phyloP scores from a whole-genome alignment of 495 filamentous ascomycete species.

The Podospora sp. region DNA sequence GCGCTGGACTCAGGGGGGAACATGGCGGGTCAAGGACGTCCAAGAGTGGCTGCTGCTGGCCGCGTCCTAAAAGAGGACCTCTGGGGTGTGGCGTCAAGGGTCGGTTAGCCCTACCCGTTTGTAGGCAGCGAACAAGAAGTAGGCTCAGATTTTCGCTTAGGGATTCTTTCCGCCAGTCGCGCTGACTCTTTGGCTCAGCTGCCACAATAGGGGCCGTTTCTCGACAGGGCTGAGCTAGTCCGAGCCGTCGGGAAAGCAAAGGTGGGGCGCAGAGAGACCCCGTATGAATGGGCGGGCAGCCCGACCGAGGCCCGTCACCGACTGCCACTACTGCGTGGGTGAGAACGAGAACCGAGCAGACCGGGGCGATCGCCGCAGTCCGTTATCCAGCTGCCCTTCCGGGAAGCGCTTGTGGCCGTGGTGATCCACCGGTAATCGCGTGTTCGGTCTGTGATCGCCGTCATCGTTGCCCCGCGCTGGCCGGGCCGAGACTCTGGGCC shows the following conservation, averaged over 20 bases:
- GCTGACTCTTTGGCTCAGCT: background rate
- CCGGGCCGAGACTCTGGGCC: background rate
- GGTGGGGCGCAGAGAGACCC: background rate
- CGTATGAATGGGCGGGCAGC: background rate
- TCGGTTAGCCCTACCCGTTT: background rate
- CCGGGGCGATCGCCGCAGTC: no score
- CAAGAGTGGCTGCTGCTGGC: background rate
- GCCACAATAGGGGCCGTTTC: background rate
- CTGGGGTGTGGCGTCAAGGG: background rate
- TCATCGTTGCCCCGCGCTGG: background rate
- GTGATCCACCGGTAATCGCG: no score
- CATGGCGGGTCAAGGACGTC: background rate
- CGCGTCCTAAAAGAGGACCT: background rate
- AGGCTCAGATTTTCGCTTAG: background rate
- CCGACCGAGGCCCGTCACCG: background rate
- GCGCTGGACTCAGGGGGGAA: background rate
- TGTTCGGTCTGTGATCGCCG: background rate
- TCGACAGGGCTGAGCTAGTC: background rate
- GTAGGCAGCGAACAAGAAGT: background rate
- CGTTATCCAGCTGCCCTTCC: background rate
- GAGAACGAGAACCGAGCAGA: background rate
- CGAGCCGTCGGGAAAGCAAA: background rate
- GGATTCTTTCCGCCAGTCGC: background rate
- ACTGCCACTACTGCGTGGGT: background rate
- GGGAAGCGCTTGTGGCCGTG: background rate